Percentiles rank a stretch among this genome's conserved stretches.
phyloP scores from a whole-genome alignment of 192 early-diverging fungal species.

The Coemansia sp. region DNA sequence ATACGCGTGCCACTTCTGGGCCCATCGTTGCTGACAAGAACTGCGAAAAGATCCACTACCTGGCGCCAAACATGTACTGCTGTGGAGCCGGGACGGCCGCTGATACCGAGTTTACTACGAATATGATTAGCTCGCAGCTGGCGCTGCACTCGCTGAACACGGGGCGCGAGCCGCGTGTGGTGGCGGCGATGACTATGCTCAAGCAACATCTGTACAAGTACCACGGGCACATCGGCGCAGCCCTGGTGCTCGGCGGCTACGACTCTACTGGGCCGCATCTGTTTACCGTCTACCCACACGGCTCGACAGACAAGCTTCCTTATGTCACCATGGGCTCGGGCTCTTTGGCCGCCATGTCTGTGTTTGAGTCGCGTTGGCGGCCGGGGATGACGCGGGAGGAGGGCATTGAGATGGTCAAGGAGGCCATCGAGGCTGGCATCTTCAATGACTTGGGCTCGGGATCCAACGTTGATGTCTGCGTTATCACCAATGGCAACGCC shows the following conservation, averaged over 20 bases:
- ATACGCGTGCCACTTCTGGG: conserved; percentile 95
- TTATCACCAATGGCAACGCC: conserved; percentile 84
- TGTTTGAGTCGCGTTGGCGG: conserved; percentile 90
- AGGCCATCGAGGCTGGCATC: conserved; percentile 96
- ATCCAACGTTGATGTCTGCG: conserved; percentile 92
- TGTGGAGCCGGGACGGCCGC: conserved; percentile 99
- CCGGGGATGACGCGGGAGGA: conserved; percentile 83
- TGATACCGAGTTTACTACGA: conserved; percentile 96
- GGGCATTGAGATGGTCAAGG: conserved; percentile 87
- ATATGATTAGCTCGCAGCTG: conserved; percentile 89
- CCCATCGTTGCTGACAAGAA: conserved; percentile 99
- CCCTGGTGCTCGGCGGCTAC: conserved; percentile 91
- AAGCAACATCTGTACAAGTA: conserved; percentile 98
- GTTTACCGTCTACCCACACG: conserved; percentile 92
- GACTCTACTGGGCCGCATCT: conserved; percentile 91
- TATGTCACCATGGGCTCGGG: conserved; percentile 97
- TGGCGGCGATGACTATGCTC: conserved; percentile 95
- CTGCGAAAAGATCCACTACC: conserved; percentile 98
- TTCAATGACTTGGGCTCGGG: conserved; percentile 99
- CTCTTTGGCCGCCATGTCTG: conserved; percentile 93
- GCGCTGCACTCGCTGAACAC: conserved; percentile 93
- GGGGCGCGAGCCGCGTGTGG: conserved; percentile 84
- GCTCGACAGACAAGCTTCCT: conserved; percentile 94
- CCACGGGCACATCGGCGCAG: conserved; percentile 95
- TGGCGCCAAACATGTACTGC: conserved; percentile 98